Conservation (phyloP, 257 asterid genomes). For the Solanum piurae region DNA sequence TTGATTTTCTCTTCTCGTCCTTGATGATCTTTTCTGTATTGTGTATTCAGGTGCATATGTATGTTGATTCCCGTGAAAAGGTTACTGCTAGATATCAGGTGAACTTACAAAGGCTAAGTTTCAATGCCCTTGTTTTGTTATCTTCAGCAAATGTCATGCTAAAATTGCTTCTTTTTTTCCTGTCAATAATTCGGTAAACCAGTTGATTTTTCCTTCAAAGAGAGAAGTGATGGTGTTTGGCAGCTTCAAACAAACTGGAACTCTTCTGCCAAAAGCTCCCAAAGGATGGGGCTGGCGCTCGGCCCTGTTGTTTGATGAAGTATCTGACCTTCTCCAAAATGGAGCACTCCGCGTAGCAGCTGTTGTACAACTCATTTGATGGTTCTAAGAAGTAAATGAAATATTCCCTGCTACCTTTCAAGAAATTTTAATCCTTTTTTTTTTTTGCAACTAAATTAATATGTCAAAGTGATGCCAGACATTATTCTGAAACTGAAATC, state of each 20-base stretch:
- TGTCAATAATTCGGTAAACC: not conserved
- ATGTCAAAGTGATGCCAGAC: not conserved
- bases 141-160: not conserved
- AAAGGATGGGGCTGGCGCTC: slow-evolving; percentile 99
- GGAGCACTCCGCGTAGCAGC: slow-evolving; percentile 84
- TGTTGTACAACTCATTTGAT: slow-evolving; percentile 79
- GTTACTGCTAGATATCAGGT: slow-evolving; percentile 99
- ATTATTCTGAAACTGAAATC: not conserved
- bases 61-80: slow-evolving; percentile 78
- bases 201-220: slow-evolving; percentile 95
- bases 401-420: not conserved
- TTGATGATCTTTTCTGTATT: slow-evolving; percentile 2
- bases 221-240: slow-evolving; percentile 98
- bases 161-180: not conserved
- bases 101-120: not conserved
- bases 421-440: not conserved
- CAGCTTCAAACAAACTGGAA: slow-evolving; percentile 84
- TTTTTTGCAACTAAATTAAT: not conserved
- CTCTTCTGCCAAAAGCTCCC: slow-evolving; percentile 95
- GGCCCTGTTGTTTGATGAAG: slow-evolving; percentile 76
- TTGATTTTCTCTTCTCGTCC: not conserved
- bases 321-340: slow-evolving; percentile 74
- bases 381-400: slow-evolving; percentile 10
- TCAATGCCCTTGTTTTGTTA: not conserved
- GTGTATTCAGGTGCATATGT: slow-evolving; percentile 64